A percentile compares a stretch with the other conserved stretches of the same genome.
These are phyloP conservation scores for Penicillium sclerotigenum DNA, from an alignment of 2,329 filamentous ascomycete species.

Conservation along the genomic window DNA sequence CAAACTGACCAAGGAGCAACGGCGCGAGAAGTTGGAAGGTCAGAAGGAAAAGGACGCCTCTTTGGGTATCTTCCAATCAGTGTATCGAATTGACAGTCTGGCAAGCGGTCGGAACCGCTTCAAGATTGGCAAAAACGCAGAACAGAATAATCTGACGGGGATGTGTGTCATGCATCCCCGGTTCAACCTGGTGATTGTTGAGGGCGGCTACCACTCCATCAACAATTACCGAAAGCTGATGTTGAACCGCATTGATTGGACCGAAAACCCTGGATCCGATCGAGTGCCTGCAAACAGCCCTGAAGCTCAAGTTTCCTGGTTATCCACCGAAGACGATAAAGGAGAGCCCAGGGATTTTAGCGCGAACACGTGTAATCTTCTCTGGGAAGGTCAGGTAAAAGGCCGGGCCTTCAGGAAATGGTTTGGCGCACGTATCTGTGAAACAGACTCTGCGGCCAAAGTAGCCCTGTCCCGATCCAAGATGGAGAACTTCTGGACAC, in stretches of 20 bases:
- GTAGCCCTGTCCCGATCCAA: constrained; percentile 75
- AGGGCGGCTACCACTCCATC: constrained; percentile 81
- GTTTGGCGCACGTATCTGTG: constrained; percentile 78
- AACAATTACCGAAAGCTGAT: constrained; percentile 88
- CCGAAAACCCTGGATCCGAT: constrained; percentile 74
- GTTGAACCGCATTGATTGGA: constrained; percentile 92
- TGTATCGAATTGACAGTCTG: constrained; percentile 87
- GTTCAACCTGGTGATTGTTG: constrained; percentile 84
- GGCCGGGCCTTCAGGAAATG: constrained; percentile 78
- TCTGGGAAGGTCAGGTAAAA: constrained; percentile 91
- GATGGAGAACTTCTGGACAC: constrained; percentile 92
- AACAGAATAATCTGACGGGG: constrained; percentile 81
- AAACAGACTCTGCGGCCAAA: constrained; percentile 84
- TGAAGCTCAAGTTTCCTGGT: constrained; percentile 65
- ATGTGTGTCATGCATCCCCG: constrained; percentile 89
- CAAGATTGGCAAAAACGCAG: constrained; percentile 88
- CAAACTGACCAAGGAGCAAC: constrained; percentile 83
- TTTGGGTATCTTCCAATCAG: constrained; percentile 79
- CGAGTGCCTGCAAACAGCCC: constrained; percentile 55
- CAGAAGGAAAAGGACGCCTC: constrained; percentile 87
- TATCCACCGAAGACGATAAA: constrained; percentile 73
- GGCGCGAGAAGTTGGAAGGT: constrained; percentile 72
- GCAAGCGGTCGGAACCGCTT: constrained; percentile 90
- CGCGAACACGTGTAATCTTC: constrained; percentile 73
- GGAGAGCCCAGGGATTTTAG: constrained; percentile 78